These are phyloP conservation scores for Auriculariales sp. DNA, from an alignment of 768 basidiomycete species.

Conservation along the genomic window DNA sequence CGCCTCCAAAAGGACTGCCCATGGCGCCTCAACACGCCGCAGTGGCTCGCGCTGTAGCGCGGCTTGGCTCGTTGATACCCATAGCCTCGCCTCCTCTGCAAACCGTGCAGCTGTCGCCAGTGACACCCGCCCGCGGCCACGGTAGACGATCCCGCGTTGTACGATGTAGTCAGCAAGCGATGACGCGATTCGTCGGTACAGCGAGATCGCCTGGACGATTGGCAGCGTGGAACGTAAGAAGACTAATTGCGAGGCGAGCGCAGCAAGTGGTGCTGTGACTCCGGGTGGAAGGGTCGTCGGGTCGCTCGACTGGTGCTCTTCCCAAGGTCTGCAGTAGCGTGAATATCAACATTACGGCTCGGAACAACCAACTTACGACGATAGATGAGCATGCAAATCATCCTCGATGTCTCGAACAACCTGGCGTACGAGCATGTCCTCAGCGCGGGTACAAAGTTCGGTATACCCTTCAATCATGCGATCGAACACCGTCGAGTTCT, in stretches of 20 bases:
- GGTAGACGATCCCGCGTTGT: slow-evolving; percentile 69
- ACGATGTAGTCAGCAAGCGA: slow-evolving; percentile 64
- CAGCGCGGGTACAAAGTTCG: slow-evolving; percentile 49
- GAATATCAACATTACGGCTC: slow-evolving; percentile 9
- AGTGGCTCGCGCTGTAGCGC: slow-evolving; percentile 35
- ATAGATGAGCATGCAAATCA: slow-evolving; percentile 59
- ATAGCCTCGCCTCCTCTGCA: slow-evolving; percentile 59
- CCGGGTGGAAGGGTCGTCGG: slow-evolving; percentile 48
- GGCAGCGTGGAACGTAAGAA: slow-evolving; percentile 56
- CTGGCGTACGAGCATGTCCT: slow-evolving; percentile 78
- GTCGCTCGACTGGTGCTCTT: slow-evolving; percentile 15
- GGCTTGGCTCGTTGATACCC: slow-evolving; percentile 64
- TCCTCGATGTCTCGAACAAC: slow-evolving; percentile 70
- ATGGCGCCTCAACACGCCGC: slow-evolving; percentile 50
- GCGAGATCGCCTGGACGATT: slow-evolving; percentile 31
- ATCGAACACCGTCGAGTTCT: slow-evolving; percentile 62
- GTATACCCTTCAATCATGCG: slow-evolving; percentile 53
- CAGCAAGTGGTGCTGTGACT: slow-evolving; percentile 60
- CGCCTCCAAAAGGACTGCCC: slow-evolving; percentile 59
- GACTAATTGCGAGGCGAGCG: slow-evolving; percentile 65
- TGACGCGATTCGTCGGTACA: slow-evolving; percentile 65
- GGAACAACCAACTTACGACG: slow-evolving; percentile 29
- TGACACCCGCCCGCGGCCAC: slow-evolving; percentile 47
- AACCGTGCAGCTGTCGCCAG: slow-evolving; percentile 46
- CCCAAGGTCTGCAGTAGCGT: slow-evolving; percentile 17